Evolutionary conservation across 495 filamentous ascomycete species (phyloP), one percentile per base, ranked within the genome.

Genomic region (Thermochaetoides thermophila): DNA sequence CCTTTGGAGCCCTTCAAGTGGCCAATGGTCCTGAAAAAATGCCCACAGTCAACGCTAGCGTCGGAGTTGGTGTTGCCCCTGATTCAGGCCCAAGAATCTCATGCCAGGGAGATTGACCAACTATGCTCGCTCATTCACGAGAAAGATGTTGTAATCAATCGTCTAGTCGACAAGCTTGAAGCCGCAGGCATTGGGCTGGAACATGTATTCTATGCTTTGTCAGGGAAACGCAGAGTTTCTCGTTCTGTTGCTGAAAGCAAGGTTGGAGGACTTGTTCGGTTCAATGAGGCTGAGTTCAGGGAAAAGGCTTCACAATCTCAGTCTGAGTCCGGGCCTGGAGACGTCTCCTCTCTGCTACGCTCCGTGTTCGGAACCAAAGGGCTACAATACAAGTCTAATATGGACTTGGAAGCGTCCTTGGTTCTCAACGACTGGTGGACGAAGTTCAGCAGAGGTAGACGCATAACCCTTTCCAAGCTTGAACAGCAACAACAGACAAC

Each of bases 131-230:
- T 64, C 16, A 45, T 93, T 7, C 65, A 63, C 37, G 74, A 85
- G 21, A 94, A 93, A 54, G 85, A 94, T 52, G 69, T 61, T 43
- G 68, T 83, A 12, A 81, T 94, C 36, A 60, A 64, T 12, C 81
- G 76, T 37, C 47, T 93, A 15, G 59, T 82, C 7, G 83, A 91
- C 50, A 84, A 81, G 44, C 59, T 89, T n/a, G 78, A 83, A 37
- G 59, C 70, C 0, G 68, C 73, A 28, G 71, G 75, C 1, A 63
- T 70, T 2, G 79, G 84, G 18, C 53, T 87, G 4, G 71, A 72
- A 10, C 61, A 69, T 15, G 63, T 85, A 2, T 83, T 92, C 55
- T 78, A 76, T 11, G 66, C 72, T 11, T 66, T 73, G 13, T 61
- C 68, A 3, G 64, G 69, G 7, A 71, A 66, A 33, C 52, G 59